These are phyloP conservation scores for Kockovaella imperatae DNA, from an alignment of 768 basidiomycete species.

Conservation along the genomic window DNA sequence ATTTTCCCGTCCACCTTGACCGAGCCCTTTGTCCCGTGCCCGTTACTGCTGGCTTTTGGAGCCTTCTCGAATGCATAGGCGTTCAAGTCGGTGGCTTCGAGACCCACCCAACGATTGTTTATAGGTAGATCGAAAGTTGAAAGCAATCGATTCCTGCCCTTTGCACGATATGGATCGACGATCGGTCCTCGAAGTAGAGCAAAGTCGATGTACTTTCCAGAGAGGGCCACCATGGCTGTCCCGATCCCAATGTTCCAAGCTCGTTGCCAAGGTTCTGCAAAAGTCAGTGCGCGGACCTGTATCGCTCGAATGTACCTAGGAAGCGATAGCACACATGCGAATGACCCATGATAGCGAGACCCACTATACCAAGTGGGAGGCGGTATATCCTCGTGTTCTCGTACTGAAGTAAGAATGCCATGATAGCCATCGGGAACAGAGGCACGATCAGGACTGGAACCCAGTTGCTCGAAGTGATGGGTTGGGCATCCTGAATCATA, in stretches of 20 bases:
- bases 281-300: too few species aligned
- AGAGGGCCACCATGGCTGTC: constrained; percentile 20
- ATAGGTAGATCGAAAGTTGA: constrained; percentile 19
- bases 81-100: constrained; percentile 14
- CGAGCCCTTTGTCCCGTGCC: not conserved
- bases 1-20: not conserved
- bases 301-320: not conserved
- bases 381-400: not conserved
- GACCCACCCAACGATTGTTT: constrained; percentile 28
- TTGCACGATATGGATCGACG: constrained; percentile 19
- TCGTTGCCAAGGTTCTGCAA: constrained; percentile 20
- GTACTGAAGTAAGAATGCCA: constrained; percentile 20
- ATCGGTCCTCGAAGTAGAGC: constrained; percentile 17
- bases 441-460: constrained; percentile 15
- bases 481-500: constrained; percentile 13
- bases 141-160: constrained; percentile 10
- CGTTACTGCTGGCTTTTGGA: constrained; percentile 3
- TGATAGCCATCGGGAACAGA: constrained; percentile 14
- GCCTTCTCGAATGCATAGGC: not conserved
- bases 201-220: constrained; percentile 26
- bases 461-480: constrained; percentile 12
- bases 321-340: not conserved
- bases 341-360: not conserved
- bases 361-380: not conserved
- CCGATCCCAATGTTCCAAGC: constrained; percentile 27